Conservation (phyloP, 169 alveolate species). For the Cryptosporidium ryanae region DNA sequence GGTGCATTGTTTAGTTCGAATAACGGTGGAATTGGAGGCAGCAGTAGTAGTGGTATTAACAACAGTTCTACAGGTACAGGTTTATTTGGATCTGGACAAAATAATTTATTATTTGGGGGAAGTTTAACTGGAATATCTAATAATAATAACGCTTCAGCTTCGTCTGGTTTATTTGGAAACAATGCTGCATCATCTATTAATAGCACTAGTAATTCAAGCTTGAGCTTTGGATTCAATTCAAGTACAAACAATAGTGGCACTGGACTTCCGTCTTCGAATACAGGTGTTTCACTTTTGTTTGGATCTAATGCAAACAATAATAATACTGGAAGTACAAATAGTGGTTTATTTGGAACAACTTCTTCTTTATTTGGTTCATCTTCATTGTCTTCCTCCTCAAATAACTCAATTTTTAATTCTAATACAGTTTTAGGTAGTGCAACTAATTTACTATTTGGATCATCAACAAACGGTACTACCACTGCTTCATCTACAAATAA, state of each 20-base stretch:
- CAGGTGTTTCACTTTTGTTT: constrained; percentile 7
- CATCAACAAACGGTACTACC: background rate
- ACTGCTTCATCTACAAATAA: constrained; percentile 1
- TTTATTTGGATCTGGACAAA: constrained; percentile 7
- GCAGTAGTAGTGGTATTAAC: background rate
- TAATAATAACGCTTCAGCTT: background rate
- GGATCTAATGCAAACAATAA: constrained; percentile 15
- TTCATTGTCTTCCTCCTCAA: background rate
- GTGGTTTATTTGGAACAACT: background rate
- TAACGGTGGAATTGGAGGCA: background rate
- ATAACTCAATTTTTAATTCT: too few relatives aligned
- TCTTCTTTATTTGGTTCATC: background rate
- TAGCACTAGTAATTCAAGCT: background rate
- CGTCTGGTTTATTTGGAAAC: constrained; percentile 2
- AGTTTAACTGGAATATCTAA: background rate
- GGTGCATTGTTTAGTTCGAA: background rate
- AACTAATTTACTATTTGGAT: background rate
- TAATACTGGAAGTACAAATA: background rate
- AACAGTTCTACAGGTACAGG: constrained; percentile 5
- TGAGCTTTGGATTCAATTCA: background rate
- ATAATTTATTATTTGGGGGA: background rate
- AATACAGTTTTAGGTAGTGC: background rate
- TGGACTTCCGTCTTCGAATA: background rate
- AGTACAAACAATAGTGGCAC: background rate
- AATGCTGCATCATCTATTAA: background rate